These are phyloP conservation scores for Colletotrichum phormii DNA, from an alignment of 2,329 filamentous ascomycete species.

Conservation along the genomic window DNA sequence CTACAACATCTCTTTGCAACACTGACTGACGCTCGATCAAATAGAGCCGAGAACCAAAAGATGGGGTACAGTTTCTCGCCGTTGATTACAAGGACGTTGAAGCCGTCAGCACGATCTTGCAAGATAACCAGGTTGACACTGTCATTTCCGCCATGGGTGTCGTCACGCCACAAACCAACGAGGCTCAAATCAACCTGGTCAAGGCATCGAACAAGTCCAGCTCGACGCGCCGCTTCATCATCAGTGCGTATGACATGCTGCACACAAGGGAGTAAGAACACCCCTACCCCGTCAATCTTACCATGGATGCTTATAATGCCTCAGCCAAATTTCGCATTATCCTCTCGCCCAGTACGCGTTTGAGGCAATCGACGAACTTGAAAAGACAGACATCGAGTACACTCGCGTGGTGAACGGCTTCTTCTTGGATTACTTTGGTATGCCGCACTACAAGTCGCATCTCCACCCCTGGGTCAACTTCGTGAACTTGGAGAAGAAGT, in stretches of 20 bases:
- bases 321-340: constrained; percentile 37
- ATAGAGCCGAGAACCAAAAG: neutral
- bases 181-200: constrained; percentile 55
- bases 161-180: constrained; percentile 42
- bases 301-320: neutral
- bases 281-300: neutral
- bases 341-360: constrained; percentile 41
- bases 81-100: constrained; percentile 45
- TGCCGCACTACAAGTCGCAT: constrained; percentile 40
- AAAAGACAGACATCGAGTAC: constrained; percentile 22
- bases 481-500: constrained; percentile 28
- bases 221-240: constrained; percentile 53
- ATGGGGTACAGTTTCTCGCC: constrained; percentile 33
- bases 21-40: neutral
- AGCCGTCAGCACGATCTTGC: constrained; percentile 40
- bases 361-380: constrained; percentile 37
- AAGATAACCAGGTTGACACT: constrained; percentile 53
- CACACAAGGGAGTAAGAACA: constrained; percentile 37
- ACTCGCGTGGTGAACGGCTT: constrained; percentile 42
- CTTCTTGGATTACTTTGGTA: constrained; percentile 45
- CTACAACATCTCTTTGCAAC: too few relatives aligned
- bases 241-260: constrained; percentile 53
- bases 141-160: constrained; percentile 52
- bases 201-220: constrained; percentile 53
- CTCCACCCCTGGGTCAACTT: constrained; percentile 44